Percentiles rank a stretch among this genome's conserved stretches.
Evolutionary conservation across 192 early-diverging fungal genomes (phyloP).

Genomic region (Entomortierella chlamydospora): DNA sequence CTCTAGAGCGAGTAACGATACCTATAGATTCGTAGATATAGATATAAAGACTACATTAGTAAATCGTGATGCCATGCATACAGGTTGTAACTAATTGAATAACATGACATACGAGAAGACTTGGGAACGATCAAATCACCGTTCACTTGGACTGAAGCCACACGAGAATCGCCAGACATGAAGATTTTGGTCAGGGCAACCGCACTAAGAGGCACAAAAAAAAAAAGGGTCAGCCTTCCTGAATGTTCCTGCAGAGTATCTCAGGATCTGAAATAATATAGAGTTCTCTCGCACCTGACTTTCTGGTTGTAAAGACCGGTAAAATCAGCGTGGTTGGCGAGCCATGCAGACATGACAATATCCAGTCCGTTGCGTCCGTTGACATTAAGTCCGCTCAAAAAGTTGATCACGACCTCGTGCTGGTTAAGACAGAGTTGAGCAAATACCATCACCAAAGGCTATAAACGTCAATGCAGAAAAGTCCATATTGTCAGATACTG

Average conservation of each 20-base stretch:
- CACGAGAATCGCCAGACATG: slow-evolving; percentile 70
- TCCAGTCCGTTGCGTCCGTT: slow-evolving; percentile 77
- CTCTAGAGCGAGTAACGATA: slow-evolving; percentile 69
- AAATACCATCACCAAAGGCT: slow-evolving; percentile 88
- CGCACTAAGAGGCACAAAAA: slow-evolving; percentile 56
- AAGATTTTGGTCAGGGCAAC: slow-evolving; percentile 84
- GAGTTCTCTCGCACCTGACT: slow-evolving; percentile 65
- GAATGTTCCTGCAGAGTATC: neutral
- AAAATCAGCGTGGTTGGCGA: slow-evolving; percentile 84
- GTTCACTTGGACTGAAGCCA: slow-evolving; percentile 76
- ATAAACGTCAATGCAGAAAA: slow-evolving; percentile 6
- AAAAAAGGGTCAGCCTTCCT: neutral
- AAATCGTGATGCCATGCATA: slow-evolving; percentile 1
- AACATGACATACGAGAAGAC: slow-evolving; percentile 35
- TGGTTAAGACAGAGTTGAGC: slow-evolving; percentile 84
- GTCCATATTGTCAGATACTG: neutral
- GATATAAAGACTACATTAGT: neutral
- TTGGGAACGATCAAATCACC: slow-evolving; percentile 80
- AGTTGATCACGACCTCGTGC: slow-evolving; percentile 75
- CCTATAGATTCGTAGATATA: slow-evolving; percentile 28
- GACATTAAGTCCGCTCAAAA: slow-evolving; percentile 72
- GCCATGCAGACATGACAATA: slow-evolving; percentile 83
- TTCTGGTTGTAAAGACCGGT: slow-evolving; percentile 88
- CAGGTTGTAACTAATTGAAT: neutral
- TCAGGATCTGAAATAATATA: no score